Evolutionary conservation across 1,139 yeast genomes (phyloP).

Genomic region (Kodamaea plutei): DNA sequence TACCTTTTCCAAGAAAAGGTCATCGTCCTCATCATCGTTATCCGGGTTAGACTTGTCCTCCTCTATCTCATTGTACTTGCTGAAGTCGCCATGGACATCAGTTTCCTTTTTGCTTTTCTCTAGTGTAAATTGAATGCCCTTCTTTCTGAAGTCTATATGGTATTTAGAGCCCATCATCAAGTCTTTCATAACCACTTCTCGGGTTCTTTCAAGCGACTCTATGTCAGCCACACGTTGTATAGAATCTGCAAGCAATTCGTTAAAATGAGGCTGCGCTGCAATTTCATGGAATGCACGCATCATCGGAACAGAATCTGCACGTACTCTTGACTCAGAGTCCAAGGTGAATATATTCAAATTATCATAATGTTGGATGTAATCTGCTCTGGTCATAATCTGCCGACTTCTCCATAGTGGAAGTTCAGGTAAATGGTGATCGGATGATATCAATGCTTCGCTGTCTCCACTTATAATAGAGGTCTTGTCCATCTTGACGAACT

Average conservation of each 20-base stretch:
- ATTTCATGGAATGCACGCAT: conserved; percentile 86
- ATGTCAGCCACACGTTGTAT: conserved; percentile 70
- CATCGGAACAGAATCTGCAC: conserved; percentile 85
- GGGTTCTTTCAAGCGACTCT: conserved; percentile 74
- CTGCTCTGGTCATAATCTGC: conserved; percentile 82
- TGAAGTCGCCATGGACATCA: conserved; percentile 20
- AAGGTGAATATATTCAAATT: conserved; percentile 74
- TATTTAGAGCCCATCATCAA: conserved; percentile 52
- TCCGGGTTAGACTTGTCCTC: no score
- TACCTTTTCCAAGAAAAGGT: conserved; percentile 6
- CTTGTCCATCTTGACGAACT: conserved; percentile 66
- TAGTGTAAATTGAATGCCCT: conserved; percentile 12
- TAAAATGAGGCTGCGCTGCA: conserved; percentile 67
- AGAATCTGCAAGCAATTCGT: conserved; percentile 64
- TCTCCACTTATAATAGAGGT: conserved; percentile 27
- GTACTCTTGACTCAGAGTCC: conserved; percentile 68
- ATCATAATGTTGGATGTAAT: conserved; percentile 72
- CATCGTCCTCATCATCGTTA: conserved; percentile 27
- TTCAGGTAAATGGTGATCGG: conserved; percentile 60
- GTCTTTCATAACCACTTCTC: conserved; percentile 76
- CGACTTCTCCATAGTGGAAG: conserved; percentile 81
- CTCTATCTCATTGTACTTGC: conserved; percentile 18
- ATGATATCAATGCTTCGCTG: conserved; percentile 10
- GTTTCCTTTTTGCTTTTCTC: conserved; percentile 18
- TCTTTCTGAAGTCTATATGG: conserved; percentile 16